Base-by-base conservation (phyloP, 176 grass and related monocot species). In the Raddia distichophylla region DNA sequence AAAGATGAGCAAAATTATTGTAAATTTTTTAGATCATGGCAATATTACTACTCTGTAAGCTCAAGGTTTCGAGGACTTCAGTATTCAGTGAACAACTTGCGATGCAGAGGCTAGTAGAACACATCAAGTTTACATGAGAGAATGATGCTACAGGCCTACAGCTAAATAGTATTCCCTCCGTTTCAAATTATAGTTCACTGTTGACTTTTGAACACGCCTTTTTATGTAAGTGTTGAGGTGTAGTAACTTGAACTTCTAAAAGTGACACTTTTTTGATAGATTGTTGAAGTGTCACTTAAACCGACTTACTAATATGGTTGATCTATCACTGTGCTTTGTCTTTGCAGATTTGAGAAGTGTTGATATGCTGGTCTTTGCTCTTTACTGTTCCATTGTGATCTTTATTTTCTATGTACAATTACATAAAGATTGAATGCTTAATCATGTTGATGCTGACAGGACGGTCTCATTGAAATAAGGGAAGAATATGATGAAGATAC, bases 381-480 rank as follows among this genome's bases (percentile, higher is more conserved):
- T 52, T 55, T 46, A 49, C 81, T 76, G 40, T 75, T 64, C 27
- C 11, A 15, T 75, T 87, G 50, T 76, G n/a, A 40, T 44, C 45
- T 63, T 72, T 52, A n/a, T 32, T 78, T 78, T 86, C 11, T 71
- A 6, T 71, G n/a, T 22, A 66, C 32, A 70, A n/a, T 64, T 76
- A 54, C 6, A 5, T 63, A 60, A 46, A 16, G n/a, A 65, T 33
- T 78, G 49, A 3, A 73, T 87, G 12, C 17, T 73, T 67, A 54
- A 74, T 45, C 64, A 80, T 88, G 33, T 76, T 58, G 27, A 81
- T 64, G 73, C 47, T 15, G 59, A 59, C 89, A 96, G 97, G 97
- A 93, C 57, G 97, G 93, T 80, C 91, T 99, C 78, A 80, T 99
- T 81, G 96, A 99, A 88, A 99, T 99, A 82, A 93, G 96, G 83